Percentiles rank a stretch among this genome's conserved stretches.
Evolutionary conservation across 2,329 filamentous ascomycete species (phyloP).

Genomic region (Paraphaeosphaeria sporulosa): DNA sequence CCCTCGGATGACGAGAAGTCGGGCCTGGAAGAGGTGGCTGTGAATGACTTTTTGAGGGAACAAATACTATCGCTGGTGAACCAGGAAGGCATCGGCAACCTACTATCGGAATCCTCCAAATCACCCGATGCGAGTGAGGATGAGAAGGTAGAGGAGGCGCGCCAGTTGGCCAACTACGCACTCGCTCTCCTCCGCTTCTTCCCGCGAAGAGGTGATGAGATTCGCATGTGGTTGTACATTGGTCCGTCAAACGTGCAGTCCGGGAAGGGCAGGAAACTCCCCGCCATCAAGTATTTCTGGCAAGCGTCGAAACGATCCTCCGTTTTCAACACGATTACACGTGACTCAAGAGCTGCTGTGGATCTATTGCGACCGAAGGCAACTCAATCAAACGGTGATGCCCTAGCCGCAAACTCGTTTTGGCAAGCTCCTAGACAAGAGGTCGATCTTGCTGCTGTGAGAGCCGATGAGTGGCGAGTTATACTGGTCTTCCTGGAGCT

Average conservation of each 20-base stretch:
- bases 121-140: slow-evolving; percentile 46
- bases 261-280: slow-evolving; percentile 53
- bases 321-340: slow-evolving; percentile 64
- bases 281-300: slow-evolving; percentile 88
- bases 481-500: slow-evolving; percentile 91
- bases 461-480: slow-evolving; percentile 82
- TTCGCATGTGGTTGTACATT: slow-evolving; percentile 91
- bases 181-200: slow-evolving; percentile 87
- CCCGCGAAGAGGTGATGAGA: slow-evolving; percentile 81
- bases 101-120: slow-evolving; percentile 58
- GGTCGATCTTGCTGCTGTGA: slow-evolving; percentile 47
- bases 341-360: slow-evolving; percentile 66
- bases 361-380: slow-evolving; percentile 59
- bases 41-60: slow-evolving; percentile 63
- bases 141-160: slow-evolving; percentile 65
- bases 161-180: slow-evolving; percentile 83
- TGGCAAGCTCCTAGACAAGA: slow-evolving; percentile 46
- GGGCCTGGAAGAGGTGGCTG: slow-evolving; percentile 29
- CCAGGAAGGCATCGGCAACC: slow-evolving; percentile 73
- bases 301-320: slow-evolving; percentile 66
- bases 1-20: slow-evolving; percentile 38
- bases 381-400: slow-evolving; percentile 36
- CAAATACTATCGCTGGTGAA: slow-evolving; percentile 77
- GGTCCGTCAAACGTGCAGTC: slow-evolving; percentile 65
- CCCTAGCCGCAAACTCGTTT: slow-evolving; percentile 29